Base-by-base conservation (phyloP, 768 basidiomycete genomes). In the Lyophyllum shimeji region DNA sequence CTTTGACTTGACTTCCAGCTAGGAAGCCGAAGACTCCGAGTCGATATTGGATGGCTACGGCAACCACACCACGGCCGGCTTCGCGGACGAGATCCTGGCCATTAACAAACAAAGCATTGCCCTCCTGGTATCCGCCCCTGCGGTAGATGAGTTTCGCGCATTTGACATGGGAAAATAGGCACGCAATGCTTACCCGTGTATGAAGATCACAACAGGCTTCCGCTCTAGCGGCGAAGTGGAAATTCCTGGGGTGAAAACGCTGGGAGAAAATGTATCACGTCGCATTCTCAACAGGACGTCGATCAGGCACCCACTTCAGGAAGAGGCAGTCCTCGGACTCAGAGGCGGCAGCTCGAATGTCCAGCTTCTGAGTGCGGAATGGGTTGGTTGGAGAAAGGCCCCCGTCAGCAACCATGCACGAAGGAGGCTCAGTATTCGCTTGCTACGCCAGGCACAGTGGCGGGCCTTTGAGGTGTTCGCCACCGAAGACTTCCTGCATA, bases 1-100 rank as follows among this genome's bases (percentile, higher is more conserved):
- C 61, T 50, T 81, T 75, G 6, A 82, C 72, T 27, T 71, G 61
- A 33, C 64, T 55, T 0, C 81, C 79, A 20, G 80, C 54, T 29
- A 82, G 62, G 63, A 81, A 82, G 6, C 80, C 79, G 57, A 75
- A 77, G 2, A 77, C 52, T 1, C 78, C 78, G 3, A 80, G 57
- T 13, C 77, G 70, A 51, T 79, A 79, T 56, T 79, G 78, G 9
- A 76, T 71, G 24, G 74, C 53, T 12, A 78, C 76, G 2, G 68
- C 69, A 0, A 78, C 66, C 1, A 74, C 67, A 2, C 67, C 67
- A 18, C 72, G 68, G 13, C 67, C 67, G 24, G 74, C 67, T 57
- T 71, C 69, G 2, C 63, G 57, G 21, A 78, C 64, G n/a, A 78
- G 60, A 50, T 75, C 74, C 31, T 71, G 67, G 18, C 75, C 75